Percentiles rank a stretch among this genome's conserved stretches.
These are phyloP conservation scores for Trichosporon sp. DNA, from an alignment of 1,284 basidiomycete species.

Conservation along the genomic window DNA sequence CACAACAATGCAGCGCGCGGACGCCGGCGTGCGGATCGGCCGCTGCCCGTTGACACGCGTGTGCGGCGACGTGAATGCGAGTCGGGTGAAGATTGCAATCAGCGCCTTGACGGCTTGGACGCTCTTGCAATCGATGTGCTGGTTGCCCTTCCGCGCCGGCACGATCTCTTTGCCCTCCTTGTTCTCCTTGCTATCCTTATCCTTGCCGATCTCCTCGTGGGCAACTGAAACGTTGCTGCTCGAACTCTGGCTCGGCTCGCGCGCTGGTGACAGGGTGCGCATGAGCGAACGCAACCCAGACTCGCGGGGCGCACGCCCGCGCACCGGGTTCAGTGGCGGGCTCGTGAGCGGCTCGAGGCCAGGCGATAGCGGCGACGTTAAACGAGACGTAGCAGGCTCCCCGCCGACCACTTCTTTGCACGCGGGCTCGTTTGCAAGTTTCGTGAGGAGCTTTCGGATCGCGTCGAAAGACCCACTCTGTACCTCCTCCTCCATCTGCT, in stretches of 20 bases:
- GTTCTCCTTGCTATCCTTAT: background rate
- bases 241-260: background rate
- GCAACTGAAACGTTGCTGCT: background rate
- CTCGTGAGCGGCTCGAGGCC: background rate
- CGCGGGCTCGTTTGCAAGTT: slow-evolving; percentile 38
- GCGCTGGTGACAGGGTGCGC: slow-evolving; percentile 32
- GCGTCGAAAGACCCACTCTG: slow-evolving; percentile 42
- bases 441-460: slow-evolving; percentile 42
- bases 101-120: slow-evolving; percentile 48
- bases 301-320: slow-evolving; percentile 13
- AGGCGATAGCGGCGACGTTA: background rate
- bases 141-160: background rate
- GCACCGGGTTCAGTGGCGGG: background rate
- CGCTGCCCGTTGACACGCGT: slow-evolving; percentile 35
- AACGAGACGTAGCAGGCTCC: background rate
- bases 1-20: slow-evolving; percentile 50
- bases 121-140: slow-evolving; percentile 43
- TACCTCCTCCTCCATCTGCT: slow-evolving; percentile 29
- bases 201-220: background rate
- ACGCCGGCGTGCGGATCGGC: slow-evolving; percentile 46
- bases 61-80: slow-evolving; percentile 44
- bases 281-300: slow-evolving; percentile 32
- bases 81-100: slow-evolving; percentile 52
- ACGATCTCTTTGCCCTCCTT: background rate
- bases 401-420: slow-evolving; percentile 18